Percentiles rank a stretch among this genome's conserved stretches.
Evolutionary conservation across 1,139 yeast genomes (phyloP).

Genomic region (Yamadazyma triangularis): DNA sequence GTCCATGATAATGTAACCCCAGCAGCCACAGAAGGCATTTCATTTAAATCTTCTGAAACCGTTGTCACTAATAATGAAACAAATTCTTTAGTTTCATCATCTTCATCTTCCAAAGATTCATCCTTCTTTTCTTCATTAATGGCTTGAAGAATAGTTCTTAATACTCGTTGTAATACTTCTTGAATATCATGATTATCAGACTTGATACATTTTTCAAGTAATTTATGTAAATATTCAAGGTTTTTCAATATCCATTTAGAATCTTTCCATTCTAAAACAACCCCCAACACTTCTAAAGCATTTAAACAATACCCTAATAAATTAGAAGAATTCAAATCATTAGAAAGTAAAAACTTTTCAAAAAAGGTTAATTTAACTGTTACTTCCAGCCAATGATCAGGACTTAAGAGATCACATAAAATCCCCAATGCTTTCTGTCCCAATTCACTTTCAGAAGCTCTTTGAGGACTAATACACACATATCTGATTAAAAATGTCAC

Average conservation of each 20-base stretch:
- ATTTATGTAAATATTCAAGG: slow-evolving; percentile 59
- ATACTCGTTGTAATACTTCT: slow-evolving; percentile 72
- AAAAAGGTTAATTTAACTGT: slow-evolving; percentile 79
- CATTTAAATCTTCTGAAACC: slow-evolving; percentile 78
- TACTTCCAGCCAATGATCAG: slow-evolving; percentile 81
- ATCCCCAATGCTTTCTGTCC: slow-evolving; percentile 80
- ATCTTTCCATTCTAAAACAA: slow-evolving; percentile 74
- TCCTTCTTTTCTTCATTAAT: slow-evolving; percentile 42
- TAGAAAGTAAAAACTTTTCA: slow-evolving; percentile 77
- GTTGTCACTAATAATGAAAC: slow-evolving; percentile 58
- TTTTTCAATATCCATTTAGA: slow-evolving; percentile 74
- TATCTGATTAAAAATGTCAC: slow-evolving; percentile 87
- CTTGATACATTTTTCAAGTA: slow-evolving; percentile 77
- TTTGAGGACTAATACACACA: slow-evolving; percentile 80
- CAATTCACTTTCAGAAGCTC: slow-evolving; percentile 78
- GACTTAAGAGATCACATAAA: slow-evolving; percentile 66
- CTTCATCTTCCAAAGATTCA: slow-evolving; percentile 46
- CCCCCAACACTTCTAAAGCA: slow-evolving; percentile 87
- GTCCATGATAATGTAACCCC: slow-evolving; percentile 89
- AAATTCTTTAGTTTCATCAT: slow-evolving; percentile 61
- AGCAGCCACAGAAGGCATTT: slow-evolving; percentile 81
- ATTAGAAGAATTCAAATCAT: slow-evolving; percentile 63
- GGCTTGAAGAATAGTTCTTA: slow-evolving; percentile 62
- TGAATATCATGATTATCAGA: slow-evolving; percentile 84
- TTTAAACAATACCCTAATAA: slow-evolving; percentile 76